These are phyloP conservation scores for Trichothecium sympodiale DNA, from an alignment of 2,329 filamentous ascomycete species.

Conservation along the genomic window DNA sequence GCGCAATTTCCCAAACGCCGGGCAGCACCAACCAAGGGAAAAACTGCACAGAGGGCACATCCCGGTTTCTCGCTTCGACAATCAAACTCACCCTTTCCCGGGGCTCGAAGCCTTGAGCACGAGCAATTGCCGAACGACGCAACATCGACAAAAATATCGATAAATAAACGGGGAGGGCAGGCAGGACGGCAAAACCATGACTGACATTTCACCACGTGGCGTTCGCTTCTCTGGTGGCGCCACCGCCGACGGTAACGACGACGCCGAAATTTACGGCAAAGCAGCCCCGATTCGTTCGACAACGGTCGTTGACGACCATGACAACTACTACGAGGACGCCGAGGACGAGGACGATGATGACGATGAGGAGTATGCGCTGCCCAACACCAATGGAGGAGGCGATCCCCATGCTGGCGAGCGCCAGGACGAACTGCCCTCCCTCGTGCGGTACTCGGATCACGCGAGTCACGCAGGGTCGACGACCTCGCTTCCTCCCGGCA, in stretches of 20 bases:
- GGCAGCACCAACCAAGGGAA: neutral
- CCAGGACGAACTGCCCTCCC: constrained; percentile 35
- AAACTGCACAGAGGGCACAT: neutral
- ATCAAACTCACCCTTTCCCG: neutral
- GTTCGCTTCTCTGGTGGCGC: constrained; percentile 7
- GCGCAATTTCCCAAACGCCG: too few relatives aligned
- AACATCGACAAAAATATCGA: too few relatives aligned
- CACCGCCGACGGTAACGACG: constrained; percentile 1
- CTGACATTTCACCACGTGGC: constrained; percentile 6
- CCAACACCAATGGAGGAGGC: constrained; percentile 14
- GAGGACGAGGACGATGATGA: too few relatives aligned
- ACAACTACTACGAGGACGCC: too few relatives aligned
- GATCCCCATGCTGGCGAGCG: constrained; percentile 36
- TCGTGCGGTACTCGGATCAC: constrained; percentile 31
- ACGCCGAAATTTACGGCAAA: neutral
- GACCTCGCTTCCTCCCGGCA: constrained; percentile 28
- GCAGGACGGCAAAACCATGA: constrained; percentile 3
- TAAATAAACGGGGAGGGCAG: neutral
- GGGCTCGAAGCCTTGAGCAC: neutral
- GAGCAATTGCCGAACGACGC: neutral
- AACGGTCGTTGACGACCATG: neutral
- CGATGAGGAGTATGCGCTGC: constrained; percentile 14
- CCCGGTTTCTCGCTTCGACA: neutral
- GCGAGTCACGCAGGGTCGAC: constrained; percentile 27
- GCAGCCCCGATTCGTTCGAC: neutral